Base-by-base conservation (phyloP, 495 filamentous ascomycete species). In the Extremus antarcticus region DNA sequence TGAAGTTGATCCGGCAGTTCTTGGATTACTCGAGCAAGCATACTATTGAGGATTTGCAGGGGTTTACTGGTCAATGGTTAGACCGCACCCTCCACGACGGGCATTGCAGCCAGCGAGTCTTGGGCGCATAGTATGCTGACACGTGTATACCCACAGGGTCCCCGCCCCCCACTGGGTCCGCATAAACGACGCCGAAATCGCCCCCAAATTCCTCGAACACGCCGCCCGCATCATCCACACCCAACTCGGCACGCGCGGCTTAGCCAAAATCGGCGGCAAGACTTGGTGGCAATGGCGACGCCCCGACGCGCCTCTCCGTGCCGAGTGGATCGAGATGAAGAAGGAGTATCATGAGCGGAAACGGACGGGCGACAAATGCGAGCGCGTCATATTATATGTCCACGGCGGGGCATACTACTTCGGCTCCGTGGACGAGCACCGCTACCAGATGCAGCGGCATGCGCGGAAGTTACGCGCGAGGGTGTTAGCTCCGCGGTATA, bases 301-400 rank as follows among this genome's bases (percentile, higher is more conserved):
- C 16, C 74, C 76, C 0, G 71, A 77, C 16, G 75, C 71, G 25
- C 77, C 78, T 0, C 68, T 94, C 49, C 81, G 80, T 64, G 89
- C 86, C 1, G 92, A 97, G 66, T 96, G 88, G 91, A 84, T 97
- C 58, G 92, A 95, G 74, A 95, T 95, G 90, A 81, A 80, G 53
- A 76, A 78, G 51, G 86, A 96, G 61, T 85, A 90, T 61, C 70
- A 84, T 47, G 78, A 83, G 63, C 77, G 85, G 51, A 85, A 84
- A 68, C 76, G 75, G 63, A 68, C 68, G 0, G 70, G 66, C 2
- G 76, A 78, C 47, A 69, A 77, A 25, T 74, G 77, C 8, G 86
- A 84, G 59, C 79, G 87, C 24, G 82, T 92, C 22, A 94, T 97
- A 84, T 73, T 97, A 22, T 97, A 97, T 69, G 77, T 96, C 9